Evolutionary conservation across 257 asterid genomes (phyloP).

Genomic region (Solanum piurae): DNA sequence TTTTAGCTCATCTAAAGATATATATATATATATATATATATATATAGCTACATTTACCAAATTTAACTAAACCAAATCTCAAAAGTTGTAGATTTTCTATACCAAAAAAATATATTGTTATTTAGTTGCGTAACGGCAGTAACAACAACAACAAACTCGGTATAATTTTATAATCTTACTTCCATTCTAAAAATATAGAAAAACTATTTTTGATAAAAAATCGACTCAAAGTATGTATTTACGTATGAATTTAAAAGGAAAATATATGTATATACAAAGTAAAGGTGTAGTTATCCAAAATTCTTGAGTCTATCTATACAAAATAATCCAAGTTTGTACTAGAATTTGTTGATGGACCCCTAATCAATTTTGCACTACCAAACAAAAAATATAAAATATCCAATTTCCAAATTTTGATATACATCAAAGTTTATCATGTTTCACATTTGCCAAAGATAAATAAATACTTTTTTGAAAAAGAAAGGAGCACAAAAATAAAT

Average conservation of each 20-base stretch:
- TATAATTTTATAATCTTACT: not conserved
- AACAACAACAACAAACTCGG: not conserved
- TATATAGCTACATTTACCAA: not conserved
- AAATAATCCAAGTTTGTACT: not conserved
- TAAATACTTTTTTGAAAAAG: not conserved
- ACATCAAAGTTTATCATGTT: not conserved
- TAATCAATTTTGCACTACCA: not conserved
- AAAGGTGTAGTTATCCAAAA: not conserved
- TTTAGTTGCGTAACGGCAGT: not conserved
- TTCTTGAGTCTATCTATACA: not conserved
- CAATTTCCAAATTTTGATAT: not conserved
- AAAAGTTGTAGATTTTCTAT: not conserved
- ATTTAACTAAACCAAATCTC: not conserved
- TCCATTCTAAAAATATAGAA: not conserved
- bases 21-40: not conserved
- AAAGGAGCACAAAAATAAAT: not conserved
- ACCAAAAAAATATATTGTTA: not conserved
- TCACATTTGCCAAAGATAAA: not conserved
- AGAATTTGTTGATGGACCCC: not conserved
- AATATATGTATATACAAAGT: not conserved
- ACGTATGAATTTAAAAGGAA: not conserved
- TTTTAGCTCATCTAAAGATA: not conserved
- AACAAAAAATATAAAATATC: not conserved
- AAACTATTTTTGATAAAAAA: not conserved
- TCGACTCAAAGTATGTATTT: not conserved